Evolutionary conservation across 1,284 basidiomycete species (phyloP), one percentile per base, ranked within the genome.

Genomic region (Sanghuangporus baumii): DNA sequence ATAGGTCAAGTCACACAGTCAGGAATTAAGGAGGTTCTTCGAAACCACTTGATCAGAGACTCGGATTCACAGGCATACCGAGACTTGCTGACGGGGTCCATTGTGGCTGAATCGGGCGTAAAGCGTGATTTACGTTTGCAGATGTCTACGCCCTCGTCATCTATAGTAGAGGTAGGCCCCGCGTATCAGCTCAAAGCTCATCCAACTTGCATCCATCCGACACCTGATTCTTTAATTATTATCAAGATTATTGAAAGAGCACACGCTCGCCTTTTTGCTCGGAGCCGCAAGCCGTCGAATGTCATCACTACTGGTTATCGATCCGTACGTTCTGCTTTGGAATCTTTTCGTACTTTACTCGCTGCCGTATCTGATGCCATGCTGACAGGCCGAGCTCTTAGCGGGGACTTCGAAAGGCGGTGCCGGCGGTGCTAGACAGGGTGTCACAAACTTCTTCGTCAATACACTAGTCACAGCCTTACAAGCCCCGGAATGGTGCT

Each of bases 391-490:
- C 64, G 55, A 61, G 34, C 55, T 56, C 41, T 18, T 58, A 75
- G 71, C 66, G 67, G 37, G 66, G 65, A 57, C 69, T 71, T 37
- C 66, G 69, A 54, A 63, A 66, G 34, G 72, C 69, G 37, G 72
- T 67, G 65, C 56, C 64, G 34, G 74, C 69, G 14, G 68, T 69
- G 18, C 69, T 12, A 68, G 74, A 6, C 66, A 72, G 14, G 76
- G 76, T 16, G 77, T 89, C 55, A 79, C 76, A 23, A 91, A 87
- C 70, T 79, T 77, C 59, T 87, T 84, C 67, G 77, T 89, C 26
- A 95, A 95, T 70, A 93, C 93, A 0, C 81, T 86, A 37, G 77
- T 92, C 46, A 88, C 87, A 6, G 81, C 81, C 0, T 75, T 95
- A 8, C 79, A 87, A 63, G 79, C 79, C 0, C 75, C 78, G 0